Percentiles rank a stretch among this genome's conserved stretches.
Evolutionary conservation across 129 eudicot genomes (phyloP).

Genomic region (Erigeron canadensis): DNA sequence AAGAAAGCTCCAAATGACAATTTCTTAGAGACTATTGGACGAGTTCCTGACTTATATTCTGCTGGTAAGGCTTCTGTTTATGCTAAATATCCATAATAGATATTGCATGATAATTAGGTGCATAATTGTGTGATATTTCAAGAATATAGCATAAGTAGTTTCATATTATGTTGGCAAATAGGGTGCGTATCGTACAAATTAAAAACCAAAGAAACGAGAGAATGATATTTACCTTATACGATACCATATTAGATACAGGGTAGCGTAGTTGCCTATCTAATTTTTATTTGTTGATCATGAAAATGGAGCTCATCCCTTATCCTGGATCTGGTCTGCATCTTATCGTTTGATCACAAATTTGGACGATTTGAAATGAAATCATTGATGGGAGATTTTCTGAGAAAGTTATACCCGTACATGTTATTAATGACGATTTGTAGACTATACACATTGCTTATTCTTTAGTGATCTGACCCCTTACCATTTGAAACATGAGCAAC

Average conservation of each 20-base stretch:
- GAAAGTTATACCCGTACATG: neutral
- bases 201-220: neutral
- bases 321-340: neutral
- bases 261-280: too few relatives aligned
- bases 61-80: conserved; percentile 44
- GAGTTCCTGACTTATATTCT: conserved; percentile 41
- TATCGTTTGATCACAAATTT: neutral
- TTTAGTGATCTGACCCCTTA: neutral
- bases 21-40: conserved; percentile 37
- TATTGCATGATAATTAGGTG: conserved; percentile 12
- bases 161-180: neutral
- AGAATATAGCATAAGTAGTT: neutral
- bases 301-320: conserved; percentile 1
- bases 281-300: neutral
- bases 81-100: conserved; percentile 9
- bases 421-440: neutral
- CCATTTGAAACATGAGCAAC: neutral
- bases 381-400: neutral
- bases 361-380: neutral
- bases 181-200: neutral
- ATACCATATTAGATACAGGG: neutral
- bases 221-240: too few relatives aligned
- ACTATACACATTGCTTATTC: neutral
- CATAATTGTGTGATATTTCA: conserved; percentile 7
- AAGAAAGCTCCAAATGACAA: conserved; percentile 35